A percentile compares a stretch with the other conserved stretches of the same genome.
Conservation (phyloP, 2,329 filamentous ascomycete species). For the Neofusicoccum ribis region DNA sequence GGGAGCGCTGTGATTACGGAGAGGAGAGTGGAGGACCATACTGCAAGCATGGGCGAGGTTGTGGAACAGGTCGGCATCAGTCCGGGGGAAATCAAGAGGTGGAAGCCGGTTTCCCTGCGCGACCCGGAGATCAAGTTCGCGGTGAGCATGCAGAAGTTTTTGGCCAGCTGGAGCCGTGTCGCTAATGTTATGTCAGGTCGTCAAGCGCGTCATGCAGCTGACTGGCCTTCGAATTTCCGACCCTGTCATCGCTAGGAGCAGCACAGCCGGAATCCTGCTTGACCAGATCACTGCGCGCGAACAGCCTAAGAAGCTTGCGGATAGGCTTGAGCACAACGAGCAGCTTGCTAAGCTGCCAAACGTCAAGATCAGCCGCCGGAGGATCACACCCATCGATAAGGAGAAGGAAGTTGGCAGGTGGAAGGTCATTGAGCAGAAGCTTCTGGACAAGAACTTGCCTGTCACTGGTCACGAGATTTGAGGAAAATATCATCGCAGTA, state of each 20-base stretch:
- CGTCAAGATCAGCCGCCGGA: conserved; percentile 64
- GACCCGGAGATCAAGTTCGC: conserved; percentile 36
- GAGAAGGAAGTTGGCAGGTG: conserved; percentile 72
- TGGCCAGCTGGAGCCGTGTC: too few relatives aligned
- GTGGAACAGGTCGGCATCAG: not conserved
- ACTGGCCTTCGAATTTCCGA: conserved; percentile 78
- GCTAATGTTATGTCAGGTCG: conserved; percentile 55
- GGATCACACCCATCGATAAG: conserved; percentile 69
- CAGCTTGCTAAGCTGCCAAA: conserved; percentile 62
- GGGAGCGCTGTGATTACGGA: not conserved
- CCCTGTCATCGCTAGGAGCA: conserved; percentile 53
- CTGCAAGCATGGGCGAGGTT: not conserved
- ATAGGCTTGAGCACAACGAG: conserved; percentile 52
- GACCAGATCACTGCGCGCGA: not conserved
- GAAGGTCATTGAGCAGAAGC: conserved; percentile 75
- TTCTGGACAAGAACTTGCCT: conserved; percentile 36
- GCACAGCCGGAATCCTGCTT: conserved; percentile 41
- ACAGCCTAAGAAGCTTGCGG: conserved; percentile 59
- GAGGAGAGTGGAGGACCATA: not conserved
- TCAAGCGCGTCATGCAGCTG: conserved; percentile 78
- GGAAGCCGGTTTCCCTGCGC: conserved; percentile 30
- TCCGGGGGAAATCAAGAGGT: conserved; percentile 19
- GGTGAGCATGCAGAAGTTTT: conserved; percentile 27
- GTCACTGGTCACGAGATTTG: conserved; percentile 1
- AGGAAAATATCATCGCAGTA: not conserved